phyloP scores from a whole-genome alignment of 257 asterid genomes.

The Anisodus tanguticus region DNA sequence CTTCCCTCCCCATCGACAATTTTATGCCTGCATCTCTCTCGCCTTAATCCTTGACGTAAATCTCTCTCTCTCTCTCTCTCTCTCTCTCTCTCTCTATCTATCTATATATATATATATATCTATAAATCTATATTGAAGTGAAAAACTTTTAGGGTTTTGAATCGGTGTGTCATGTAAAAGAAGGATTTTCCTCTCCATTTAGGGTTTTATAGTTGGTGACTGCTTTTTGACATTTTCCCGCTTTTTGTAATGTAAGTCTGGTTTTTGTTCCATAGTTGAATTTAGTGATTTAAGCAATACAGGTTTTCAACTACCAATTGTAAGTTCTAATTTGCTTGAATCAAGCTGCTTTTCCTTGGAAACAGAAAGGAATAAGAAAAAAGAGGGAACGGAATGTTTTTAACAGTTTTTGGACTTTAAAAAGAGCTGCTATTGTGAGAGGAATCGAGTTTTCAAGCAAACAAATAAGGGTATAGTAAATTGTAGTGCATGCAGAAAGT shows the following conservation, averaged over 20 bases:
- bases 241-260: neutral
- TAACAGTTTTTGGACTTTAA: neutral
- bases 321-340: neutral
- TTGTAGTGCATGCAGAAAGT: neutral
- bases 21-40: constrained; percentile 73
- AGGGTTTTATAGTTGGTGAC: constrained; percentile 1
- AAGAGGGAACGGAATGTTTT: neutral
- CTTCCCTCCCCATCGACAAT: constrained; percentile 56
- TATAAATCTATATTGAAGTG: neutral
- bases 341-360: constrained; percentile 1
- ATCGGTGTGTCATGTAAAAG: neutral
- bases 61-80: constrained; percentile 31
- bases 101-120: no score
- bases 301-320: constrained; percentile 22
- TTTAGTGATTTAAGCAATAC: neutral
- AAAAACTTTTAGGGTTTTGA: neutral
- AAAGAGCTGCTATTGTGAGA: constrained; percentile 5
- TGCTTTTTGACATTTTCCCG: neutral
- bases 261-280: neutral
- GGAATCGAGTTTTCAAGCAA: constrained; percentile 9
- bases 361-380: neutral
- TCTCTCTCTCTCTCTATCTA: constrained; percentile 29
- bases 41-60: constrained; percentile 59
- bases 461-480: neutral
- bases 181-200: constrained; percentile 19